phyloP scores from a whole-genome alignment of 192 early-diverging fungal genomes.

The Backusella luteola region DNA sequence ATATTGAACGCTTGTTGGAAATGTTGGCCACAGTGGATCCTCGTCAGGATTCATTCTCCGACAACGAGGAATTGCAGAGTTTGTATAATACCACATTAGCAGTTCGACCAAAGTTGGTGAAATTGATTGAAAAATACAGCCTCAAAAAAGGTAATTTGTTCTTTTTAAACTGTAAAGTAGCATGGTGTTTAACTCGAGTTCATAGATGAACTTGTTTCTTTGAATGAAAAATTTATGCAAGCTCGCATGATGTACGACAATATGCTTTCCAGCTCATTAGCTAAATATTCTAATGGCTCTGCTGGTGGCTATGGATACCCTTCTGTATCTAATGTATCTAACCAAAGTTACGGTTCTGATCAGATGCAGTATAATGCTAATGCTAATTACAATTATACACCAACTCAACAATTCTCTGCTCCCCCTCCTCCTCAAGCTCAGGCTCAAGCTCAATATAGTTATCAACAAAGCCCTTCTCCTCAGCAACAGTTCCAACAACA shows the following conservation, averaged over 20 bases:
- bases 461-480: conserved; percentile 14
- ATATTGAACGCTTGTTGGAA: conserved; percentile 75
- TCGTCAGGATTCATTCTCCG: conserved; percentile 76
- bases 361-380: neutral
- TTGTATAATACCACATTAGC: conserved; percentile 78
- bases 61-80: conserved; percentile 84
- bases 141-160: conserved; percentile 72
- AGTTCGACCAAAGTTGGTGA: conserved; percentile 84
- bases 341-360: neutral
- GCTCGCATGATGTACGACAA: conserved; percentile 73
- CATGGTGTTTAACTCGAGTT: neutral
- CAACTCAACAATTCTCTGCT: conserved; percentile 5
- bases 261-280: conserved; percentile 65
- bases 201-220: conserved; percentile 67
- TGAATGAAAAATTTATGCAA: conserved; percentile 73
- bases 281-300: conserved; percentile 46
- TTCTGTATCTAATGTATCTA: neutral
- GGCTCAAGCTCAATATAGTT: neutral
- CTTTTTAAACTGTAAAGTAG: neutral
- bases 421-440: neutral
- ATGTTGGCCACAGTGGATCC: conserved; percentile 80
- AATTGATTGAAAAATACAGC: conserved; percentile 79
- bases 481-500: conserved; percentile 27
- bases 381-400: conserved; percentile 5
- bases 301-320: conserved; percentile 8